Conservation (phyloP, 371 early-diverging fungal species). For the Saksenaea oblongispora region DNA sequence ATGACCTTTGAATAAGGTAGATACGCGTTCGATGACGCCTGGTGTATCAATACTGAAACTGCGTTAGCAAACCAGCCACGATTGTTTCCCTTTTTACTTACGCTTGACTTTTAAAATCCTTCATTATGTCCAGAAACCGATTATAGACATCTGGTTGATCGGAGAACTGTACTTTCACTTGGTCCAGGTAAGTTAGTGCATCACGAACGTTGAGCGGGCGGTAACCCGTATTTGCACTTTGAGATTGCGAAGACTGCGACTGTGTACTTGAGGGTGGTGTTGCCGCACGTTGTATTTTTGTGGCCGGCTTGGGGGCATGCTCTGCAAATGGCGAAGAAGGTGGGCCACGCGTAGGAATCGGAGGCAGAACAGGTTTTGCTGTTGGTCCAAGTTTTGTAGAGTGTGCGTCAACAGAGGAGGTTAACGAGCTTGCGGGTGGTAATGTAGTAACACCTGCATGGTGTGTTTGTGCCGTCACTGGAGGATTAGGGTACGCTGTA, state of each 20-base stretch:
- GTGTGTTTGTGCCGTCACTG: neutral
- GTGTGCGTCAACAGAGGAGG: neutral
- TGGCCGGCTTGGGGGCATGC: neutral
- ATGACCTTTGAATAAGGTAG: constrained; percentile 89
- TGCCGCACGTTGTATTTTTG: neutral
- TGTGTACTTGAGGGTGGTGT: constrained; percentile 1
- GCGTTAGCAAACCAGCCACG: neutral
- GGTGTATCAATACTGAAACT: constrained; percentile 90
- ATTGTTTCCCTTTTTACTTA: constrained; percentile 27
- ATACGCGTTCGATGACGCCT: constrained; percentile 96
- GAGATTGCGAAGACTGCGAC: neutral
- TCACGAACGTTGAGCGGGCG: constrained; percentile 72
- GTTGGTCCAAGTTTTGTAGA: neutral
- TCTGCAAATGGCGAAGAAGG: neutral
- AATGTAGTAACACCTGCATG: neutral
- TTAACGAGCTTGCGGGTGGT: neutral
- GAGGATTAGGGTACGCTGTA: neutral
- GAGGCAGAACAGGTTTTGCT: neutral
- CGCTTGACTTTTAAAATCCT: constrained; percentile 97
- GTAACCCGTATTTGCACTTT: constrained; percentile 13
- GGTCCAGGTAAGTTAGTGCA: constrained; percentile 95
- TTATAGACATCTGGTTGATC: constrained; percentile 95
- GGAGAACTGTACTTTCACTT: constrained; percentile 92
- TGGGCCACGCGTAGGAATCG: constrained; percentile 4
- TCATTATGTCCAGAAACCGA: constrained; percentile 98